Conservation (phyloP, 2,329 filamentous ascomycete genomes). For the Diaporthe vaccinii region DNA sequence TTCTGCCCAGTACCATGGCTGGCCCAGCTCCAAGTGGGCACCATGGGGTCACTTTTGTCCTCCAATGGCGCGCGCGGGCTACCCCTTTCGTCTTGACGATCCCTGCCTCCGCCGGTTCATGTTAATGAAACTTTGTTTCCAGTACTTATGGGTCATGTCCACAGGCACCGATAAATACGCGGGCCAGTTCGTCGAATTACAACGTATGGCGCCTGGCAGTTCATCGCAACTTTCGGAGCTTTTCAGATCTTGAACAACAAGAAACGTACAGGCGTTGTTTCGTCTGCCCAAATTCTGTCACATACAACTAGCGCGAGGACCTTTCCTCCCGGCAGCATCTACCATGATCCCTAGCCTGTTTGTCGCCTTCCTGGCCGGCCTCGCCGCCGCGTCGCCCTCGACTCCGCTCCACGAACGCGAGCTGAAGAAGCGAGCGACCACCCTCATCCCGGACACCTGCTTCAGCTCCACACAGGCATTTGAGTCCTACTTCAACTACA, state of each 20-base stretch:
- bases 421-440: slow-evolving; percentile 43
- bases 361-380: slow-evolving; percentile 31
- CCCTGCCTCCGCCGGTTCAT: slow-evolving; percentile 22
- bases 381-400: slow-evolving; percentile 28
- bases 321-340: background rate
- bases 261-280: background rate
- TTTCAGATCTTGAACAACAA: background rate
- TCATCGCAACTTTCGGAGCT: slow-evolving; percentile 7
- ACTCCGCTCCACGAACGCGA: slow-evolving; percentile 34
- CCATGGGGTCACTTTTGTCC: slow-evolving; percentile 25
- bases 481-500: slow-evolving; percentile 60
- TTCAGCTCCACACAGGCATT: slow-evolving; percentile 53
- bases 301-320: background rate
- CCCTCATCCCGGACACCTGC: slow-evolving; percentile 53
- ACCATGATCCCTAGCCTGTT: slow-evolving; percentile 35
- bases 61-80: slow-evolving; percentile 18
- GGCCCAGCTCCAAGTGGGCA: background rate
- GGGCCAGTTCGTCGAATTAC: background rate
- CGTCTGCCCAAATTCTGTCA: background rate
- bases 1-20: background rate
- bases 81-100: slow-evolving; percentile 22
- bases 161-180: slow-evolving; percentile 24
- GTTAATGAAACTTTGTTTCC: slow-evolving; percentile 31
- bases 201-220: background rate
- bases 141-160: slow-evolving; percentile 15